Conservation (phyloP, 2,329 filamentous ascomycete species). For the Fusarium torreyae region DNA sequence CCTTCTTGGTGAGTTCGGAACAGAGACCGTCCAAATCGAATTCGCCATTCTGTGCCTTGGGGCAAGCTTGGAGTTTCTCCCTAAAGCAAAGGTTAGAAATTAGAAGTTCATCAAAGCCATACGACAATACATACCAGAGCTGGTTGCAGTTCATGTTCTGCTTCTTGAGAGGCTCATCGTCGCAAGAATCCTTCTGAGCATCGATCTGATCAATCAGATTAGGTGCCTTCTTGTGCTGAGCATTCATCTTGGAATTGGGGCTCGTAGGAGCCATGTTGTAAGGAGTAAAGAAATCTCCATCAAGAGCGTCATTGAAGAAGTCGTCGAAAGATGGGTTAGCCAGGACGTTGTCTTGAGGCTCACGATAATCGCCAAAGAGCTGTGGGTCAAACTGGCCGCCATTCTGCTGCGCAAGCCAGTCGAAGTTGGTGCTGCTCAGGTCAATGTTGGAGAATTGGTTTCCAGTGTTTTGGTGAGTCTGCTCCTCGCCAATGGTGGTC, state of each 20-base stretch:
- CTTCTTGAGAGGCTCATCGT: conserved; percentile 72
- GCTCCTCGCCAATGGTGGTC: conserved; percentile 77
- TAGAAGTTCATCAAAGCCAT: background rate
- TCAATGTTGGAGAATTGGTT: conserved; percentile 56
- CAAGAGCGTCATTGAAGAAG: conserved; percentile 83
- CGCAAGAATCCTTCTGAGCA: conserved; percentile 77
- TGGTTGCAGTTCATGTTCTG: conserved; percentile 87
- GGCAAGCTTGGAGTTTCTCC: conserved; percentile 90
- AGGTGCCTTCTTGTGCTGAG: conserved; percentile 64
- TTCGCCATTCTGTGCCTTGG: conserved; percentile 89
- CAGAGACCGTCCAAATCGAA: conserved; percentile 96
- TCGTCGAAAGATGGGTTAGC: conserved; percentile 79
- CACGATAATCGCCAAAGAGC: conserved; percentile 92
- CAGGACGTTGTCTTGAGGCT: conserved; percentile 87
- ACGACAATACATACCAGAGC: conserved; percentile 80
- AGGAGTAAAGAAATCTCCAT: conserved; percentile 84
- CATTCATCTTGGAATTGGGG: conserved; percentile 51
- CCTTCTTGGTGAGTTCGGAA: conserved; percentile 93
- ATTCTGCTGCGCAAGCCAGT: conserved; percentile 85
- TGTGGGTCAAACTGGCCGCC: conserved; percentile 91
- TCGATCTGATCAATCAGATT: conserved; percentile 86
- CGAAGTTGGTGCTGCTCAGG: conserved; percentile 71
- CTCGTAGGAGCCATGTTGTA: conserved; percentile 77
- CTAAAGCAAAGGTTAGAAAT: conserved; percentile 68
- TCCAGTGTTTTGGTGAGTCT: conserved; percentile 59